Evolutionary conservation across 306 rosid species (phyloP), one percentile per base, ranked within the genome.

Genomic region (Vigna angularis): DNA sequence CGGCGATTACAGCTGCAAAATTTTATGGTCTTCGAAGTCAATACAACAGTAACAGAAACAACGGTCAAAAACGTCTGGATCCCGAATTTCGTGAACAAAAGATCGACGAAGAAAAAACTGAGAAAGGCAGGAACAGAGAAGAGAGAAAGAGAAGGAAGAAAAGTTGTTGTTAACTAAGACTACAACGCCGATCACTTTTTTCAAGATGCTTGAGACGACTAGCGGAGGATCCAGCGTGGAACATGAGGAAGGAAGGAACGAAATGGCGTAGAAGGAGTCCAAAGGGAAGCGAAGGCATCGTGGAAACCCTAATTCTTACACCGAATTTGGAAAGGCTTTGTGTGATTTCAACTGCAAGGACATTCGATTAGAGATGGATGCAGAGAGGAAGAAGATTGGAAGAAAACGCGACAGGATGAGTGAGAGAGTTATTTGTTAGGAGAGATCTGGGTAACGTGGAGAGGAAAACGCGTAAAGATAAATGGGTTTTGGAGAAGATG

Each of bases 131-230:
- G 15, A 11, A 70, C 30, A 72, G n/a, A 56, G n/a, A 55, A 11
- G 45, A 28, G 47, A 17, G 22, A 49, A 15, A 83, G 13, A 51
- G 40, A 6, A 14, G 6, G 22, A 24, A 73, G 68, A 80, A 55
- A 69, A 73, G 85, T 74, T 58, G 66, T 81, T 68, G 97, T 88
- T 85, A 92, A 89, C 94, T 88, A 89, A 94, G 96, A 90, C 87
- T 94, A 86, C 94, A 96, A 73, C 96, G 98, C 79, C 94, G 88
- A 87, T 94, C 91, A 81, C 97, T 65, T 42, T 89, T 90, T 72
- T 88, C 86, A 12, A 92, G 91, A 85, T 74, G 88, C 82, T 94
- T 90, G 68, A 88, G 83, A 92, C 96, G 94, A 84, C 86, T 90
- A 82, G 85, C 79, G 42, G 87, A 88, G 1, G 93, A 88, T 51